Evolutionary conservation across 306 rosid species (phyloP), one percentile per base, ranked within the genome.

Genomic region (Aeschynomene evenia): DNA sequence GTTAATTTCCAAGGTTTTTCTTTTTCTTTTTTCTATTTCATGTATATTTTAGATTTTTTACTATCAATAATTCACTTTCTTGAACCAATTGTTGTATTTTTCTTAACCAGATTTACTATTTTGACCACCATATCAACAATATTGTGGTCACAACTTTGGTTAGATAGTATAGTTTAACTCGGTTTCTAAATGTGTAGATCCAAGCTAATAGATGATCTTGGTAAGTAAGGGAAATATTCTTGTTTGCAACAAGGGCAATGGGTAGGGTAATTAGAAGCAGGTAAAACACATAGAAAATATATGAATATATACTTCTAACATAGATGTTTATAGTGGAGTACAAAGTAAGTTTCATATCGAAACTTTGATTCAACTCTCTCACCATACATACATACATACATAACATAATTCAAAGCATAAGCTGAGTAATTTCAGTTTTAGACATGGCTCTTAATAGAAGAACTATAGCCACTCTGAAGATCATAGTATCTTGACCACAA

Each of bases 401-500:
- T 43, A 16, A 34, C 40, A n/a, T n/a, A n/a, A 20, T 14, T 21
- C 11, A 55, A 23, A 4, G 2, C 3, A 53, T 9, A 36, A 36
- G 3, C 22, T 6, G 22, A 19, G 48, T 7, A 7, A 10, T n/a
- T 49, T 10, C n/a, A 28, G 29, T 66, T 33, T 52, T 22, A 79
- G 5, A 67, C 75, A 73, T 67, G 55, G 49, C 22, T 66, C 54
- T 46, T 72, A 6, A 77, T 71, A 26, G 82, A 57, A 7, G 79
- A 54, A 29, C 80, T 77, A 42, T 73, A 81, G 6, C 74, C 82
- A 28, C 56, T 77, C n/a, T 73, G 80, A 59, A 13, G 67, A 77
- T 81, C 85, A 68, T 77, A 74, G n/a, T 68, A 81, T 77, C 77
- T 77, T 13, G 82, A 81, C 77, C 82, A 81, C 55, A 81, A 23